Percentiles rank a stretch among this genome's conserved stretches.
These are phyloP conservation scores for Claviceps sorghi DNA, from an alignment of 2,329 filamentous ascomycete species.

Conservation along the genomic window DNA sequence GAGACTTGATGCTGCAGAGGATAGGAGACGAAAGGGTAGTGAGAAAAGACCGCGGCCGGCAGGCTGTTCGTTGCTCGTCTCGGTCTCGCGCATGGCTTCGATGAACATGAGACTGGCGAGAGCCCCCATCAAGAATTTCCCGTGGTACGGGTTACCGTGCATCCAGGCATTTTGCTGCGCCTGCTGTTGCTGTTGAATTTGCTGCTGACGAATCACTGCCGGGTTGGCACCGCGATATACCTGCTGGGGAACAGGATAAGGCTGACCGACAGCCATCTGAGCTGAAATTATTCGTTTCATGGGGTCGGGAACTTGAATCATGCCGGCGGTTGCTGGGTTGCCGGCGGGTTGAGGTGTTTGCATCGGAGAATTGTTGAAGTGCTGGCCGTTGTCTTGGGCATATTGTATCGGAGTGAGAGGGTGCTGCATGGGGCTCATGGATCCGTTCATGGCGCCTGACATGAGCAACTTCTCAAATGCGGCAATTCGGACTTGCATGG, in stretches of 20 bases:
- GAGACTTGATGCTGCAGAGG: slow-evolving; percentile 29
- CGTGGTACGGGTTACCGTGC: slow-evolving; percentile 40
- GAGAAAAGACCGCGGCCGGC: slow-evolving; percentile 53
- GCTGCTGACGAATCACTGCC: slow-evolving; percentile 37
- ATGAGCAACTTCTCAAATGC: slow-evolving; percentile 69
- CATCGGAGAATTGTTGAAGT: slow-evolving; percentile 31
- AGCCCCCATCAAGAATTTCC: slow-evolving; percentile 84
- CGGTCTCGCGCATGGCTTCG: slow-evolving; percentile 58
- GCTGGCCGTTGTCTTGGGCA: slow-evolving; percentile 25
- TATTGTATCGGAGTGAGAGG: slow-evolving; percentile 40
- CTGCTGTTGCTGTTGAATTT: slow-evolving; percentile 38
- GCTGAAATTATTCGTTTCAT: slow-evolving; percentile 49
- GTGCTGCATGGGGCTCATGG: slow-evolving; percentile 39
- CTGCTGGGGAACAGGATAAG: slow-evolving; percentile 35
- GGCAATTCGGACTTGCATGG: slow-evolving; percentile 63
- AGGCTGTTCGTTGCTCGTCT: slow-evolving; percentile 48
- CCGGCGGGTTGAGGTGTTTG: slow-evolving; percentile 22
- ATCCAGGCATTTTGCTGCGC: slow-evolving; percentile 40
- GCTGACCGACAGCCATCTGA: slow-evolving; percentile 38
- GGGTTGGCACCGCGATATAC: slow-evolving; percentile 30
- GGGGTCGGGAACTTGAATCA: slow-evolving; percentile 52
- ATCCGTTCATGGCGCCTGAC: slow-evolving; percentile 54
- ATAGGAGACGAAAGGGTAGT: slow-evolving; percentile 45
- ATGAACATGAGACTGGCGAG: slow-evolving; percentile 85
- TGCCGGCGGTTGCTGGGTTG: slow-evolving; percentile 33